Evolutionary conservation across 306 rosid genomes (phyloP).

Genomic region (Pueraria montana): DNA sequence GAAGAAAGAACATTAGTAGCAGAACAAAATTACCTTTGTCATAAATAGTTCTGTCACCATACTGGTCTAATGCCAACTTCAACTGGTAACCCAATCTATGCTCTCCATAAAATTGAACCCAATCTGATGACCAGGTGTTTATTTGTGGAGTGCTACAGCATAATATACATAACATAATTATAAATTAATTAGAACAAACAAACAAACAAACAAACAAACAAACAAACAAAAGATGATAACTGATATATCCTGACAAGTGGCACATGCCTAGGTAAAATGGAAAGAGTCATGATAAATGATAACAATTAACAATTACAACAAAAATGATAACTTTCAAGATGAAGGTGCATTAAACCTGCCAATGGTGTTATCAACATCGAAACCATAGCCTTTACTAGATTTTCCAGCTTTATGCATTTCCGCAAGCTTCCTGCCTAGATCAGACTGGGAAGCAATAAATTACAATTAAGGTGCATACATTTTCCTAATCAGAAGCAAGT

Average conservation of each 20-base stretch:
- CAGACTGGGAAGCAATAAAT: slow-evolving; percentile 68
- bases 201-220: neutral
- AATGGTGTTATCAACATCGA: slow-evolving; percentile 85
- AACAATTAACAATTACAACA: neutral
- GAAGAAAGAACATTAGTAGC: slow-evolving; percentile 20
- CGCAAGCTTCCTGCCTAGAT: slow-evolving; percentile 86
- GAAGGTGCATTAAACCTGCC: slow-evolving; percentile 70
- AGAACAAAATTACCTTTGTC: slow-evolving; percentile 72
- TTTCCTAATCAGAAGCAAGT: slow-evolving; percentile 29
- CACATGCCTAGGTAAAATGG: neutral
- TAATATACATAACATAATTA: slow-evolving; percentile 29
- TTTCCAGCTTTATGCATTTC: slow-evolving; percentile 95
- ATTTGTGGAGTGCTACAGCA: slow-evolving; percentile 87
- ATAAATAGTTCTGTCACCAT: slow-evolving; percentile 72
- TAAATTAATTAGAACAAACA: slow-evolving; percentile 11
- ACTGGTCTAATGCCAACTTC: slow-evolving; percentile 72
- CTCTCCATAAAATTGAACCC: slow-evolving; percentile 91
- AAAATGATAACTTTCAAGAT: slow-evolving; percentile 26
- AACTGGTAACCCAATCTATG: slow-evolving; percentile 89
- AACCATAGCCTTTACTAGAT: slow-evolving; percentile 87
- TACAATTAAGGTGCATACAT: slow-evolving; percentile 26
- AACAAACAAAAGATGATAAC: slow-evolving; percentile 1
- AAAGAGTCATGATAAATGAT: slow-evolving; percentile 7
- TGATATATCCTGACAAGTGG: slow-evolving; percentile 6
- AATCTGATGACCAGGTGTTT: slow-evolving; percentile 90